phyloP scores from a whole-genome alignment of 2,329 filamentous ascomycete genomes.

The Paradendryphiella salina region DNA sequence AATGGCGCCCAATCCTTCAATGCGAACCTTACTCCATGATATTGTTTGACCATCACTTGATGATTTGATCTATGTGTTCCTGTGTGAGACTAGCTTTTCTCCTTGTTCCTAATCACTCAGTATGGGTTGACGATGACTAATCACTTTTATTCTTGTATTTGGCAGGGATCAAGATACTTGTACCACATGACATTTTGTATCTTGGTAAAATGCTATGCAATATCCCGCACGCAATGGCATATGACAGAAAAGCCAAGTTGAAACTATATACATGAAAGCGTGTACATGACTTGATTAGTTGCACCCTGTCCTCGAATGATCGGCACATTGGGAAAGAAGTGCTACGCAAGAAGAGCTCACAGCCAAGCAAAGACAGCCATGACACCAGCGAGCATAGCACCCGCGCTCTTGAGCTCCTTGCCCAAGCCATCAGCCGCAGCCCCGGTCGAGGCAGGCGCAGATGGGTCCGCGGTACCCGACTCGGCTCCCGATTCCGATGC shows the following conservation, averaged over 20 bases:
- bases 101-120: not conserved
- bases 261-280: conserved; percentile 4
- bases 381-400: conserved; percentile 23
- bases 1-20: conserved; percentile 68
- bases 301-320: not conserved
- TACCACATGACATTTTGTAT: not conserved
- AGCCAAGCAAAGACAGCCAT: conserved; percentile 33
- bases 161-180: not conserved
- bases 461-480: conserved; percentile 7
- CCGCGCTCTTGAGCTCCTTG: conserved; percentile 28
- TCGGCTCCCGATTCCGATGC: not conserved
- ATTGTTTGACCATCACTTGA: not conserved
- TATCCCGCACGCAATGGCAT: not conserved
- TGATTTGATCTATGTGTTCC: not conserved
- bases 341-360: not conserved
- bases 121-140: no score
- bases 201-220: not conserved
- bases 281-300: not conserved
- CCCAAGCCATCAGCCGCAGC: conserved; percentile 26
- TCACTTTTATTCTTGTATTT: not conserved
- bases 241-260: not conserved
- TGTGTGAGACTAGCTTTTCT: not conserved
- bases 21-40: conserved; percentile 21
- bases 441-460: conserved; percentile 11
- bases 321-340: no score